Percentiles rank a stretch among this genome's conserved stretches.
Conservation (phyloP, 768 basidiomycete species). For the Tulasnella sp. region DNA sequence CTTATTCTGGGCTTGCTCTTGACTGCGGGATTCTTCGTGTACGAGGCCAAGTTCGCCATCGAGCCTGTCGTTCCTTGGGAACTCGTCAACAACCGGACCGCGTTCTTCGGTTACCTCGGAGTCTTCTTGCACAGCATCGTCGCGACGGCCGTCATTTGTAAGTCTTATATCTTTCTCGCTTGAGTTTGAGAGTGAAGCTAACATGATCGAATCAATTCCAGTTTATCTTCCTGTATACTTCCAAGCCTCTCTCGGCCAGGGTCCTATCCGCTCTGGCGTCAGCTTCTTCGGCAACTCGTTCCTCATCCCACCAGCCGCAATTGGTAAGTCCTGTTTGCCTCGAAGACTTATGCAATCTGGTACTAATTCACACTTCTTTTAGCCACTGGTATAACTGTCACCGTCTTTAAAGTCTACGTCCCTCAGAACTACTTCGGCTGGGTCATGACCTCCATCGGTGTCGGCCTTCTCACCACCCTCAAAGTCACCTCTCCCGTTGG, state of each 20-base stretch:
- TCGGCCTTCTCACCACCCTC: no score
- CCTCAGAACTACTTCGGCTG: slow-evolving; percentile 46
- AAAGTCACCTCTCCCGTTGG: no score
- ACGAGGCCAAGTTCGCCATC: slow-evolving; percentile 50
- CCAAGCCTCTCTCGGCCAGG: slow-evolving; percentile 37
- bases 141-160: not conserved
- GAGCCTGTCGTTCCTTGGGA: no score
- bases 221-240: slow-evolving; percentile 39
- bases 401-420: slow-evolving; percentile 44
- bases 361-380: not conserved
- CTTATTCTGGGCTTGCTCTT: slow-evolving; percentile 49
- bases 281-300: no score
- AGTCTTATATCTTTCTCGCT: not conserved
- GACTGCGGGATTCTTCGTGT: slow-evolving; percentile 47
- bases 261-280: slow-evolving; percentile 36
- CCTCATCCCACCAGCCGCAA: slow-evolving; percentile 37
- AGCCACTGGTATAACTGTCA: not conserved
- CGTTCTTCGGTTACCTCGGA: slow-evolving; percentile 43
- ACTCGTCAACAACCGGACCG: no score
- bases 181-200: not conserved
- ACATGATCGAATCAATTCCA: not conserved
- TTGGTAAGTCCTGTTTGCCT: not conserved
- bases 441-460: no score
- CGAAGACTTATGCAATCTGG: not conserved
- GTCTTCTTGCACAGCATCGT: slow-evolving; percentile 7